Percentiles rank a stretch among this genome's conserved stretches.
Evolutionary conservation across 164 flowering plant genomes (phyloP).

Genomic region (Sextonia rubra): DNA sequence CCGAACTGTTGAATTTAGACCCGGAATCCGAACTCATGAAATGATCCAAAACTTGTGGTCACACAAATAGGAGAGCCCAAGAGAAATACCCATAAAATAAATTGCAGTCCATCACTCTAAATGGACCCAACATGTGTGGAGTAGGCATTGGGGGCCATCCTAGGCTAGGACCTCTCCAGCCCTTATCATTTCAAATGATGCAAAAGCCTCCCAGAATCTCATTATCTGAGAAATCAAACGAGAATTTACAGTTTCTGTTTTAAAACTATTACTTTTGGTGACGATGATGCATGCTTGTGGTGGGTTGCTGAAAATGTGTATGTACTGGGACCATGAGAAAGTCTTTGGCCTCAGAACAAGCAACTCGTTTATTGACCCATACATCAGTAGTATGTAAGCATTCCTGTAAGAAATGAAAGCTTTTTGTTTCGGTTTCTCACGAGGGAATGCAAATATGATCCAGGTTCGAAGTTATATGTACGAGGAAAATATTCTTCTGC

Average conservation of each 20-base stretch:
- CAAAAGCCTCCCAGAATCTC: neutral
- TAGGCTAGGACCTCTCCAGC: neutral
- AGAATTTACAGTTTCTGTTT: neutral
- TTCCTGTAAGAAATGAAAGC: neutral
- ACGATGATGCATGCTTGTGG: neutral
- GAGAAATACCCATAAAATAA: neutral
- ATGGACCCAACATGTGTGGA: neutral
- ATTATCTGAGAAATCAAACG: neutral
- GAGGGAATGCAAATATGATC: too few species aligned
- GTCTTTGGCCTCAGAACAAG: neutral
- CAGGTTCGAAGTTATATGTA: neutral
- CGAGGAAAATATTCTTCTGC: neutral
- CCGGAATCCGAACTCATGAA: too few species aligned
- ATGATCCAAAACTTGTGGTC: too few species aligned
- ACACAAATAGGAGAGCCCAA: too few species aligned
- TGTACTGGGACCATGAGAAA: neutral
- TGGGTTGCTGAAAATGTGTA: neutral
- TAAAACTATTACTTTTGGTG: neutral
- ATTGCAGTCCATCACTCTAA: neutral
- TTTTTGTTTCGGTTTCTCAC: too few species aligned
- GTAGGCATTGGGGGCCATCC: neutral
- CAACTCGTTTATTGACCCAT: neutral
- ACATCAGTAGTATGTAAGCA: neutral
- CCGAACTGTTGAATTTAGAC: too few species aligned
- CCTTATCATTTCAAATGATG: neutral